Percentiles rank a stretch among this genome's conserved stretches.
Conservation (phyloP, 352 stramenopile species). For the Globisporangium okanoganense region DNA sequence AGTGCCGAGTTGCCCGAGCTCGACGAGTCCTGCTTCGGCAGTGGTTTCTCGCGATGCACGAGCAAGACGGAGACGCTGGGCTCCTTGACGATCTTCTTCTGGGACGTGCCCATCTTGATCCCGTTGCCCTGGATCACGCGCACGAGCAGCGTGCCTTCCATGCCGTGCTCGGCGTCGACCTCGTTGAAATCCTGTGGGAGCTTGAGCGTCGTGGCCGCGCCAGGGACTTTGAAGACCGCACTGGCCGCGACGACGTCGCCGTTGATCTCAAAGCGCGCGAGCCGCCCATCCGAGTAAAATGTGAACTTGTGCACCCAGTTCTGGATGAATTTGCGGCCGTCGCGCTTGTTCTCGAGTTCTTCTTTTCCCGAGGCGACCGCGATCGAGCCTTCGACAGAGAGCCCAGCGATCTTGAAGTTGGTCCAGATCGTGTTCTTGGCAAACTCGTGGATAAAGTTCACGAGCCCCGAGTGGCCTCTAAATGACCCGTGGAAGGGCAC, state of each 20-base stretch:
- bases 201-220: constrained; percentile 79
- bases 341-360: constrained; percentile 82
- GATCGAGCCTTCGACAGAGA: constrained; percentile 81
- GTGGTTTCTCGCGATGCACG: constrained; percentile 55
- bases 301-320: constrained; percentile 91
- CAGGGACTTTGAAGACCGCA: constrained; percentile 84
- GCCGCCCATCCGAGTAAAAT: constrained; percentile 78
- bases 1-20: constrained; percentile 30
- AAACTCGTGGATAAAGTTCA: constrained; percentile 81
- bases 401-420: constrained; percentile 83
- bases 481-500: constrained; percentile 86
- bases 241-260: constrained; percentile 83
- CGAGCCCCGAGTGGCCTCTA: constrained; percentile 63
- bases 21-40: constrained; percentile 30
- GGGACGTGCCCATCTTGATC: constrained; percentile 59
- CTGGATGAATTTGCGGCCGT: constrained; percentile 82
- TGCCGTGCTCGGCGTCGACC: constrained; percentile 73
- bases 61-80: constrained; percentile 55
- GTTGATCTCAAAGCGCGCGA: constrained; percentile 87
- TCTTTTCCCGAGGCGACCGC: constrained; percentile 83
- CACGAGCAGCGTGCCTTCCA: constrained; percentile 65
- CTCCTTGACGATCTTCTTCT: constrained; percentile 70
- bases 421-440: constrained; percentile 76
- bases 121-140: constrained; percentile 81
- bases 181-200: constrained; percentile 88